Percentiles rank a stretch among this genome's conserved stretches.
phyloP scores from a whole-genome alignment of 805 yeast species.

The Myxozyma neotropica region DNA sequence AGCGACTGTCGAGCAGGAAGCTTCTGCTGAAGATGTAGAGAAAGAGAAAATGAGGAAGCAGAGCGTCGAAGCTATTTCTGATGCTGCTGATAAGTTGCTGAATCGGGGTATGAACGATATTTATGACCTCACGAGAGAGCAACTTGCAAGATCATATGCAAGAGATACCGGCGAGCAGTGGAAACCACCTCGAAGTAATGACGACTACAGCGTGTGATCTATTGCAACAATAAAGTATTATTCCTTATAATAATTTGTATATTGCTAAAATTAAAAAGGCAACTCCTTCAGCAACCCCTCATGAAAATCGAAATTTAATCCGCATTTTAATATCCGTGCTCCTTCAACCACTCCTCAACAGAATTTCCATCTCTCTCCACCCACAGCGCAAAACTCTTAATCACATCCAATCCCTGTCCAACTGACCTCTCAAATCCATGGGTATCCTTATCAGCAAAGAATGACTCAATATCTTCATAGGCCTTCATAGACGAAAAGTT shows the following conservation, averaged over 20 bases:
- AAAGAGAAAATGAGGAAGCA: constrained; percentile 36
- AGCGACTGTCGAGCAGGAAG: constrained; percentile 16
- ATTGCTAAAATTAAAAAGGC: no score
- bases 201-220: background rate
- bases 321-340: constrained; percentile 34
- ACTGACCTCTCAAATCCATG: constrained; percentile 62
- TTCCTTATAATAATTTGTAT: no score
- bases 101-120: constrained; percentile 49
- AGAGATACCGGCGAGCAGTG: constrained; percentile 49
- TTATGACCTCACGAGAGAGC: constrained; percentile 61
- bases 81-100: constrained; percentile 50
- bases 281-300: no score
- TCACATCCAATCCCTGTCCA: constrained; percentile 57
- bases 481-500: constrained; percentile 45
- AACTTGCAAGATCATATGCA: constrained; percentile 51
- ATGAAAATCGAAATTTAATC: no score
- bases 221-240: background rate
- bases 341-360: constrained; percentile 51
- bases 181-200: constrained; percentile 7
- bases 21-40: constrained; percentile 2
- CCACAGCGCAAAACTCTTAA: constrained; percentile 56
- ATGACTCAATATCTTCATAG: constrained; percentile 45
- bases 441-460: constrained; percentile 52
- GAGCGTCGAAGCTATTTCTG: constrained; percentile 51
- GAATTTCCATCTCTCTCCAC: constrained; percentile 47